Evolutionary conservation across 345 rosid species (phyloP).

Genomic region (Carallia pectinifolia): DNA sequence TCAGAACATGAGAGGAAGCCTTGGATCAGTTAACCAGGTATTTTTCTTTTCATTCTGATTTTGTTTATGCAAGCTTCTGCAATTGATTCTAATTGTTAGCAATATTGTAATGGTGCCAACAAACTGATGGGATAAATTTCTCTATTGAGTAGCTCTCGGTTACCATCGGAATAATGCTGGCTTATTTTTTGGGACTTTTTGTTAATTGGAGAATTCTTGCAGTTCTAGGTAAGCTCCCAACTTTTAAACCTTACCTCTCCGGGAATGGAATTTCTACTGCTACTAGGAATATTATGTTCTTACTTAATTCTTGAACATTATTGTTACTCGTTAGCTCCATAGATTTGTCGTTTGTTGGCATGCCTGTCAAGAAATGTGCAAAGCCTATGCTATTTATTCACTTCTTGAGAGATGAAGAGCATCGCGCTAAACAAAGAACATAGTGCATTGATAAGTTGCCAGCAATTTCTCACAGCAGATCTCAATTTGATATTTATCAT

Average conservation of each 20-base stretch:
- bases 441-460: neutral
- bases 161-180: conserved; percentile 92
- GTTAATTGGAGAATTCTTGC: conserved; percentile 92
- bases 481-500: conserved; percentile 1
- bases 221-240: conserved; percentile 63
- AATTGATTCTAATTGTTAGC: neutral
- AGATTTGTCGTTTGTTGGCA: too few relatives aligned
- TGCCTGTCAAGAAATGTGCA: neutral
- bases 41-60: conserved; percentile 4
- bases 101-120: neutral
- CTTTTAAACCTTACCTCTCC: neutral
- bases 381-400: too few relatives aligned
- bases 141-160: conserved; percentile 70
- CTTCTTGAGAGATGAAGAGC: neutral
- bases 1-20: conserved; percentile 65
- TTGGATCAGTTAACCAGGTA: conserved; percentile 75
- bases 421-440: neutral
- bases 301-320: neutral
- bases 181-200: conserved; percentile 83
- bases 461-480: neutral
- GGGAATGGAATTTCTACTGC: neutral
- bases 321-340: too few relatives aligned
- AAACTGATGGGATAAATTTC: conserved; percentile 2
- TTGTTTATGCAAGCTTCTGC: conserved; percentile 6
- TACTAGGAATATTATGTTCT: neutral